phyloP scores from a whole-genome alignment of 495 filamentous ascomycete species.

The Melanomma pulvis-pyrius region DNA sequence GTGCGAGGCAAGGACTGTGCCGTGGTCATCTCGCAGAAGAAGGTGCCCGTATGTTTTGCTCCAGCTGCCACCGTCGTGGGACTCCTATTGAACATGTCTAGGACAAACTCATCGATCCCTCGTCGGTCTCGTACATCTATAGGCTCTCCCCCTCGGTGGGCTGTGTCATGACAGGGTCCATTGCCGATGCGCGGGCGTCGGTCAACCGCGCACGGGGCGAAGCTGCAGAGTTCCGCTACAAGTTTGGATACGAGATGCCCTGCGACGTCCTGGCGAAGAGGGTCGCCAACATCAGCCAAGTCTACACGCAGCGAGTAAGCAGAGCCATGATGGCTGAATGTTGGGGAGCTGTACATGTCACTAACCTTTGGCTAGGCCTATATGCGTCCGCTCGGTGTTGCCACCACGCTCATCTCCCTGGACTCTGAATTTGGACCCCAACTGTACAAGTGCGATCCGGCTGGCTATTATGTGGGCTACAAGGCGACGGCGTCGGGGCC shows the following conservation, averaged over 20 bases:
- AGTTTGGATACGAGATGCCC: constrained; percentile 99
- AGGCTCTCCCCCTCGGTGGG: constrained; percentile 93
- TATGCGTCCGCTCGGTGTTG: constrained; percentile 96
- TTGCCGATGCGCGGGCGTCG: constrained; percentile 92
- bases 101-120: constrained; percentile 98
- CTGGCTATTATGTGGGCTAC: constrained; percentile 96
- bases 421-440: constrained; percentile 94
- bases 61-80: not conserved
- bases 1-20: constrained; percentile 95
- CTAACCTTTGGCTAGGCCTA: constrained; percentile 69
- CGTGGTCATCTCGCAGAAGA: constrained; percentile 97
- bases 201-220: constrained; percentile 91
- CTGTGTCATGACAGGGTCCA: constrained; percentile 97
- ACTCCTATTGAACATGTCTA: constrained; percentile 44
- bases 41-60: constrained; percentile 79
- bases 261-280: constrained; percentile 95
- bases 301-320: constrained; percentile 93
- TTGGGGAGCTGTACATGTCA: constrained; percentile 14
- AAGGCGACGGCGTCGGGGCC: constrained; percentile 96
- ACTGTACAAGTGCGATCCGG: constrained; percentile 97
- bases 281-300: constrained; percentile 97
- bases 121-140: constrained; percentile 97
- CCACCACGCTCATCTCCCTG: constrained; percentile 89
- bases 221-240: constrained; percentile 97
- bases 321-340: constrained; percentile 20